Conservation (phyloP, 1,284 basidiomycete genomes). For the Microbotryomycetes sp. region DNA sequence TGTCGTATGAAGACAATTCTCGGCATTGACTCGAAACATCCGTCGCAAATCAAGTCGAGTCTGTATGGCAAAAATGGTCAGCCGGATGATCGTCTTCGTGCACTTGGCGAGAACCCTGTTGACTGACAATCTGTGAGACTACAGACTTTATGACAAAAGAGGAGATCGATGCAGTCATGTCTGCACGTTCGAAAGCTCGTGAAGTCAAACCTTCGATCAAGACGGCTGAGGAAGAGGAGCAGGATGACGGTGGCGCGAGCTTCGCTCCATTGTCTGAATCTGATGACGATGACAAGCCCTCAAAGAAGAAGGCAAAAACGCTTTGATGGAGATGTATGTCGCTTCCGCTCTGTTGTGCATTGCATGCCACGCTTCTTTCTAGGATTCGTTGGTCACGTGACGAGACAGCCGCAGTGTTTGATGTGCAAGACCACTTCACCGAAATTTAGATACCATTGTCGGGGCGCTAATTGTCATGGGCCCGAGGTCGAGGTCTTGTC, state of each 20-base stretch:
- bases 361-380: no score
- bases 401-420: no score
- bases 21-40: conserved; percentile 43
- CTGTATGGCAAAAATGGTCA: conserved; percentile 23
- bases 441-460: no score
- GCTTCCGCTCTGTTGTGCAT: no score
- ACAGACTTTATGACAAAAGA: conserved; percentile 28
- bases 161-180: conserved; percentile 17
- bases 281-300: conserved; percentile 7
- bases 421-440: no score
- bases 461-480: no score
- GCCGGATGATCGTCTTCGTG: not conserved
- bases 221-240: not conserved
- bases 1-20: conserved; percentile 39
- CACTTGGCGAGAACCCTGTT: no score
- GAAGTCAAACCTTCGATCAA: not conserved
- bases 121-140: conserved; percentile 2
- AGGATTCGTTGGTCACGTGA: no score
- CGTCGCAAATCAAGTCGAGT: conserved; percentile 38
- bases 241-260: conserved; percentile 2
- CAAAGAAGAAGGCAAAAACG: not conserved
- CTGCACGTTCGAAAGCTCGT: not conserved
- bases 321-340: no score
- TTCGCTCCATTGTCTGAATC: conserved; percentile 12
- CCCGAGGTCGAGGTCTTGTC: no score